A percentile compares a stretch with the other conserved stretches of the same genome.
phyloP scores from a whole-genome alignment of 768 basidiomycete genomes.

The Tylopilus intermedius region DNA sequence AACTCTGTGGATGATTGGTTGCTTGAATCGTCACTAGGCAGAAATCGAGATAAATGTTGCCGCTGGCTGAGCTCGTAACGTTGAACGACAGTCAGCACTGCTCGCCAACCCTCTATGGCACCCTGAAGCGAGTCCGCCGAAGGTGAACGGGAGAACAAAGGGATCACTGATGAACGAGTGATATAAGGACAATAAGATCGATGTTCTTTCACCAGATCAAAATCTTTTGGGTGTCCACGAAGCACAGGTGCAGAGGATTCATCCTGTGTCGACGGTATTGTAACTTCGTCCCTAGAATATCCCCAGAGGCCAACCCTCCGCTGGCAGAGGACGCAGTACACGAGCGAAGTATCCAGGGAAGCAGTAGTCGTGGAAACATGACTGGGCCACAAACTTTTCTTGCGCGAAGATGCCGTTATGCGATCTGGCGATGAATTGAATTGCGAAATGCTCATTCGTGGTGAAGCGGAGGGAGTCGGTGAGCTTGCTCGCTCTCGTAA shows the following conservation, averaged over 20 bases:
- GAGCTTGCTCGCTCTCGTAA: slow-evolving; percentile 17
- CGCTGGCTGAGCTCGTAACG: slow-evolving; percentile 63
- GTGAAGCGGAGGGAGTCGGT: slow-evolving; percentile 20
- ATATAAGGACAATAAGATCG: slow-evolving; percentile 85
- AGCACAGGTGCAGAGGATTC: slow-evolving; percentile 20
- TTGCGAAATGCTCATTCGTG: slow-evolving; percentile 20
- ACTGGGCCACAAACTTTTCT: slow-evolving; percentile 5
- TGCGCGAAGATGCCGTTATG: slow-evolving; percentile 1
- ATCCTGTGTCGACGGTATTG: slow-evolving; percentile 4
- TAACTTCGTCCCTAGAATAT: slow-evolving; percentile 38
- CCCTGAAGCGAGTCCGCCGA: slow-evolving; percentile 21
- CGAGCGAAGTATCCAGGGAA: slow-evolving; percentile 43
- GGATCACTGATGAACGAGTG: slow-evolving; percentile 61
- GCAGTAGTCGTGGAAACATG: not conserved
- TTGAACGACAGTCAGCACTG: slow-evolving; percentile 63
- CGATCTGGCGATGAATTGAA: slow-evolving; percentile 15
- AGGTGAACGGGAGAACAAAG: slow-evolving; percentile 41
- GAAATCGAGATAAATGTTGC: slow-evolving; percentile 37
- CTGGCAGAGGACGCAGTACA: slow-evolving; percentile 69
- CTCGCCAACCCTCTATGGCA: slow-evolving; percentile 71
- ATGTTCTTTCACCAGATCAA: slow-evolving; percentile 78
- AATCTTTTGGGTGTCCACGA: slow-evolving; percentile 38
- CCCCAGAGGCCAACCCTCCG: slow-evolving; percentile 79
- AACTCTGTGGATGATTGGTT: slow-evolving; percentile 37
- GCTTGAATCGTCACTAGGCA: slow-evolving; percentile 5